These are phyloP conservation scores for Marchantia paleacea DNA, from an alignment of 225 moss, liverwort and hornwort genomes.

Conservation along the genomic window DNA sequence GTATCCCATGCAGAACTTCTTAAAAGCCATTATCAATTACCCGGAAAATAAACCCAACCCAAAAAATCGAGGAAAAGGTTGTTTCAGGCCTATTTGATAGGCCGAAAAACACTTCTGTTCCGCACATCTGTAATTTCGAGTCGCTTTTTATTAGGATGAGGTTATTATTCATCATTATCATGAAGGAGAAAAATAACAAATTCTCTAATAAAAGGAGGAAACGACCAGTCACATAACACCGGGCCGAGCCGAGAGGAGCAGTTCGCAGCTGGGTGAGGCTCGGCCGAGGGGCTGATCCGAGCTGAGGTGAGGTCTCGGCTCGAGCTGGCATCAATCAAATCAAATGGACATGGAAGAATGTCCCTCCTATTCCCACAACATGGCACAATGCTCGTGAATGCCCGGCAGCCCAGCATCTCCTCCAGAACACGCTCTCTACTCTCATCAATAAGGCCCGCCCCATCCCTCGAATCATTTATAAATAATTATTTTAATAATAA, in stretches of 20 bases:
- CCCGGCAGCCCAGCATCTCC: slow-evolving; percentile 3
- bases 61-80: not conserved
- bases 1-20: not conserved
- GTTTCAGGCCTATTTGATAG: not conserved
- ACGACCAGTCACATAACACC: not conserved
- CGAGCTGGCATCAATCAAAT: not conserved
- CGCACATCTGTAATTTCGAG: not conserved
- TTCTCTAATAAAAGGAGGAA: not conserved
- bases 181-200: not conserved
- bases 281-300: not conserved
- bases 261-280: not conserved
- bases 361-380: slow-evolving; percentile 13
- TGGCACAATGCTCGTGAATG: slow-evolving; percentile 12
- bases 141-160: slow-evolving; percentile 7
- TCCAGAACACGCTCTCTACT: not conserved
- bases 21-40: not conserved
- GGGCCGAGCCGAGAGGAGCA: not conserved
- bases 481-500: not conserved
- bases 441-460: not conserved
- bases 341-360: slow-evolving; percentile 13
- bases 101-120: not conserved
- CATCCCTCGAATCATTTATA: not conserved
- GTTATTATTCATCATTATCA: not conserved
- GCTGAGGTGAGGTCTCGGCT: not conserved
- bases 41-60: not conserved